These are phyloP conservation scores for Podosphaera aphanis DNA, from an alignment of 2,329 filamentous ascomycete genomes.

Conservation along the genomic window DNA sequence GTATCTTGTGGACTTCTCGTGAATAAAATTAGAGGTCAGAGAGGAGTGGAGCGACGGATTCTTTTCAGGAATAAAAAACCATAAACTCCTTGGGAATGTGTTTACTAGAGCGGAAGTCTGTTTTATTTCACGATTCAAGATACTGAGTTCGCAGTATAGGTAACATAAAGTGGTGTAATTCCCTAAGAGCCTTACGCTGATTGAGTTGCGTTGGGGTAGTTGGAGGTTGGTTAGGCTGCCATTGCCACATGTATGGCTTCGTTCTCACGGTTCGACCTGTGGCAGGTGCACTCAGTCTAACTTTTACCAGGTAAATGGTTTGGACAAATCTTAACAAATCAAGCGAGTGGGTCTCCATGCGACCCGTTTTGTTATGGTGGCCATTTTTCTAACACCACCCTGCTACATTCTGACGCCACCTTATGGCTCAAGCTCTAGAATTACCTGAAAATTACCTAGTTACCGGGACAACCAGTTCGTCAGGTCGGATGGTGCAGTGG, in stretches of 20 bases:
- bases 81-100: neutral
- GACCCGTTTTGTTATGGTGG: too few species aligned
- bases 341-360: too few species aligned
- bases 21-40: neutral
- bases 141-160: neutral
- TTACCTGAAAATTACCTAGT: too few species aligned
- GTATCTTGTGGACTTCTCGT: slow-evolving; percentile 18
- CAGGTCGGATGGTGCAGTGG: too few species aligned
- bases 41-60: neutral
- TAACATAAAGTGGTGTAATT: slow-evolving; percentile 18
- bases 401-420: too few species aligned
- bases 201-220: neutral
- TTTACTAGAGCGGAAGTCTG: neutral
- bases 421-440: too few species aligned
- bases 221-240: neutral
- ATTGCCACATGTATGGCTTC: neutral
- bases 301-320: neutral
- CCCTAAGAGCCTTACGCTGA: neutral
- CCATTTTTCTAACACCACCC: too few species aligned
- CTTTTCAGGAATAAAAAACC: neutral
- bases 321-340: neutral
- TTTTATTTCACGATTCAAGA: neutral
- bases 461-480: too few species aligned
- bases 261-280: neutral
- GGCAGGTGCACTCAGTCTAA: neutral